A percentile compares a stretch with the other conserved stretches of the same genome.
These are phyloP conservation scores for Podaxis sp. DNA, from an alignment of 768 basidiomycete species.

Conservation along the genomic window DNA sequence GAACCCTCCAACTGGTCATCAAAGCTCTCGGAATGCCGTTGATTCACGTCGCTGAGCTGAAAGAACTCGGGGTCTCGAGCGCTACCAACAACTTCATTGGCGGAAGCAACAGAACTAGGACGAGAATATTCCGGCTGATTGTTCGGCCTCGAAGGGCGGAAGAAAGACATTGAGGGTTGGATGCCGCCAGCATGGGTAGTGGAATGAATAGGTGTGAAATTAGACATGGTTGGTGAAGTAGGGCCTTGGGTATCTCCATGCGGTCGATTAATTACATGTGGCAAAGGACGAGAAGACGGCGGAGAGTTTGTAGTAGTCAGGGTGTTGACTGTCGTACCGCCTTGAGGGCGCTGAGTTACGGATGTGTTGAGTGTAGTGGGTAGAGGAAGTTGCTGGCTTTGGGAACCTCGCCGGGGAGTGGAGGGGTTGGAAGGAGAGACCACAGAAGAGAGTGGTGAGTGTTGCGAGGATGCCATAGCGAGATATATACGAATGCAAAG, in stretches of 20 bases:
- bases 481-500: not conserved
- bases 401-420: slow-evolving; percentile 20
- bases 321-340: slow-evolving; percentile 11
- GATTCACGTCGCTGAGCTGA: slow-evolving; percentile 10
- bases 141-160: slow-evolving; percentile 61
- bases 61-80: slow-evolving; percentile 22
- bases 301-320: not conserved
- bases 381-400: slow-evolving; percentile 28
- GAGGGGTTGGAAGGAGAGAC: slow-evolving; percentile 18
- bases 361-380: slow-evolving; percentile 28
- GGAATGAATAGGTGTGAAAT: slow-evolving; percentile 15
- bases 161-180: slow-evolving; percentile 76
- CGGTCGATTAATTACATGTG: slow-evolving; percentile 10
- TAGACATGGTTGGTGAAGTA: slow-evolving; percentile 17
- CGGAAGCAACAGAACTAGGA: slow-evolving; percentile 30
- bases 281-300: slow-evolving; percentile 13
- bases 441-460: slow-evolving; percentile 20
- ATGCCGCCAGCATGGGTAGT: slow-evolving; percentile 68
- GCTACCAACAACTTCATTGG: slow-evolving; percentile 19
- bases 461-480: slow-evolving; percentile 20
- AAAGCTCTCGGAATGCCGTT: slow-evolving; percentile 16
- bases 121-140: slow-evolving; percentile 40
- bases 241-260: slow-evolving; percentile 14
- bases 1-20: slow-evolving; percentile 18
- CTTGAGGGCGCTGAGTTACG: slow-evolving; percentile 13